A percentile compares a stretch with the other conserved stretches of the same genome.
Conservation (phyloP, 176 grass and related monocot species). For the Rhipidocladum racemiflorum region DNA sequence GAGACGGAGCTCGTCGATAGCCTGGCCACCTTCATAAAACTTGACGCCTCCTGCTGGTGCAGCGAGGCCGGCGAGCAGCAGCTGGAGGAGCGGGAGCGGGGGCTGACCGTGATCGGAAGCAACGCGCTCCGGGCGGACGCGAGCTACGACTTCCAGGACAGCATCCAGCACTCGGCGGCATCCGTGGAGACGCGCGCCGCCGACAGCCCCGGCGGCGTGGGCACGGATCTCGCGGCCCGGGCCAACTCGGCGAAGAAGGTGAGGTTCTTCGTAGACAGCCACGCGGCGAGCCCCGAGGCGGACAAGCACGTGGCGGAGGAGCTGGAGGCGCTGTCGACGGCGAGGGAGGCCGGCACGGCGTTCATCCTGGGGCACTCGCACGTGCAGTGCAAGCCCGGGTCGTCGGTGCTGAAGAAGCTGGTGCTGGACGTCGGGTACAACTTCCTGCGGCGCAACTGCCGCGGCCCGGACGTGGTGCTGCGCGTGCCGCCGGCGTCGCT, state of each 20-base stretch:
- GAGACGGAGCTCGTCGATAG: slow-evolving; percentile 79
- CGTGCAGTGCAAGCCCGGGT: slow-evolving; percentile 75
- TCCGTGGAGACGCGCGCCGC: slow-evolving; percentile 34
- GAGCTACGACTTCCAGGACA: slow-evolving; percentile 46
- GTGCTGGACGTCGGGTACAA: slow-evolving; percentile 81
- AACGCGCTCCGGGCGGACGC: slow-evolving; percentile 15
- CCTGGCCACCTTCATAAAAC: slow-evolving; percentile 67
- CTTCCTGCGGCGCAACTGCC: slow-evolving; percentile 85
- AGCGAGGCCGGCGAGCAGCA: slow-evolving; percentile 24
- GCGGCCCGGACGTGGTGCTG: slow-evolving; percentile 77
- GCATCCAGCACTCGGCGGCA: slow-evolving; percentile 31
- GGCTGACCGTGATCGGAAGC: slow-evolving; percentile 64
- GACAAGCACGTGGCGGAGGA: slow-evolving; percentile 58
- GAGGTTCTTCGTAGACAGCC: slow-evolving; percentile 65
- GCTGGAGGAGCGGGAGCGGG: slow-evolving; percentile 39
- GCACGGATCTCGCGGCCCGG: slow-evolving; percentile 17
- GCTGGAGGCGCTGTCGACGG: slow-evolving; percentile 59
- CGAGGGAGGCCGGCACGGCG: slow-evolving; percentile 69
- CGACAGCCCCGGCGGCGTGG: not conserved
- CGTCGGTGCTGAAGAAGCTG: slow-evolving; percentile 71
- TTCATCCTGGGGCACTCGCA: slow-evolving; percentile 95
- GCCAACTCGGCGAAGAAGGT: slow-evolving; percentile 45
- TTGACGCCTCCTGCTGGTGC: slow-evolving; percentile 50
- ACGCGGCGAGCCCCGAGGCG: slow-evolving; percentile 42
- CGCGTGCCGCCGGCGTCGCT: slow-evolving; percentile 85